Percentiles rank a stretch among this genome's conserved stretches.
These are phyloP conservation scores for Hemileccinum rubropunctum DNA, from an alignment of 768 basidiomycete species.

Conservation along the genomic window DNA sequence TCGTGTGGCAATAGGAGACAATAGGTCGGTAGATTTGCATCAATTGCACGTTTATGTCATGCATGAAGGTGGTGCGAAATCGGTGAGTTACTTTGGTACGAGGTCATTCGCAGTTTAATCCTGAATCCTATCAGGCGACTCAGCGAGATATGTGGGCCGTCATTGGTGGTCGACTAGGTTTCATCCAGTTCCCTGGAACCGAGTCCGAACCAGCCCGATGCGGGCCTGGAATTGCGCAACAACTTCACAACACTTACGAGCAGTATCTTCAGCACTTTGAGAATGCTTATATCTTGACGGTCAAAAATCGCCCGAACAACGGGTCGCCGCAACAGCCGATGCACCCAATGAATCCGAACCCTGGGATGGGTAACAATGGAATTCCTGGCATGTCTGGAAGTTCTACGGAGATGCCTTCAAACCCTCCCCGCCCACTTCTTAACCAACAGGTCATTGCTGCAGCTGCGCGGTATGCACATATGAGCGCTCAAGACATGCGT, in stretches of 20 bases:
- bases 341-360: slow-evolving; percentile 15
- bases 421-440: slow-evolving; percentile 4
- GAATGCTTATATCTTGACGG: slow-evolving; percentile 44
- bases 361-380: slow-evolving; percentile 8
- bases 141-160: slow-evolving; percentile 59
- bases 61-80: slow-evolving; percentile 49
- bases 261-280: slow-evolving; percentile 59
- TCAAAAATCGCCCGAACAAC: slow-evolving; percentile 24
- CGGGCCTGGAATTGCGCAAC: slow-evolving; percentile 60
- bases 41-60: slow-evolving; percentile 57
- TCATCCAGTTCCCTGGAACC: slow-evolving; percentile 60
- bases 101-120: slow-evolving; percentile 6
- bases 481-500: slow-evolving; percentile 51
- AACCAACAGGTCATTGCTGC: slow-evolving; percentile 38
- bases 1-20: slow-evolving; percentile 47
- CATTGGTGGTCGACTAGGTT: slow-evolving; percentile 66
- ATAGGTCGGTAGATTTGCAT: slow-evolving; percentile 57
- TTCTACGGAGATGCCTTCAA: slow-evolving; percentile 19
- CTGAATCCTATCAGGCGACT: slow-evolving; percentile 41
- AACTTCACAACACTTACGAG: slow-evolving; percentile 59
- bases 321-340: slow-evolving; percentile 13
- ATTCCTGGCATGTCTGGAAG: slow-evolving; percentile 11
- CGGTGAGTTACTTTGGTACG: slow-evolving; percentile 36
- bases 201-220: slow-evolving; percentile 59
- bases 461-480: slow-evolving; percentile 47